phyloP scores from a whole-genome alignment of 306 rosid genomes.

The Glycyrrhiza uralensis region DNA sequence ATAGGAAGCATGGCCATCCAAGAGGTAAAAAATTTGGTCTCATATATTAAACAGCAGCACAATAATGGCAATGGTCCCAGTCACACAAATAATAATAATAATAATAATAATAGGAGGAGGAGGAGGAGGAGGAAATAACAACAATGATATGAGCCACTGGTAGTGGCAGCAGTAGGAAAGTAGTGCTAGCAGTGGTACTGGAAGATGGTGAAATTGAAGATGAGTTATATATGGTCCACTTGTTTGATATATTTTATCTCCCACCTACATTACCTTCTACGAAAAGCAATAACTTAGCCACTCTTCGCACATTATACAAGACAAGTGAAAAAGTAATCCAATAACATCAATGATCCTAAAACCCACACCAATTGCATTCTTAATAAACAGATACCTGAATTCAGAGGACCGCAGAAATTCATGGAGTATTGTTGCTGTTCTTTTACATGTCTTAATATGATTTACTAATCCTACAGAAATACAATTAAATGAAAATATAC shows the following conservation, averaged over 20 bases:
- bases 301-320: neutral
- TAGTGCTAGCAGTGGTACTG: neutral
- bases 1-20: neutral
- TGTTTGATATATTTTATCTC: neutral
- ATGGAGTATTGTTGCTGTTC: neutral
- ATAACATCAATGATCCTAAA: slow-evolving; percentile 18
- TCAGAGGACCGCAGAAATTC: neutral
- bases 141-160: neutral
- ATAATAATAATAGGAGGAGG: no score
- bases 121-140: neutral
- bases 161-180: neutral
- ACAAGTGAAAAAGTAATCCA: neutral
- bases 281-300: neutral
- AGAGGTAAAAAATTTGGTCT: neutral
- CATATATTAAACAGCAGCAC: neutral
- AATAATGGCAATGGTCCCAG: neutral
- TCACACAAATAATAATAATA: neutral
- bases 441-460: neutral
- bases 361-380: neutral
- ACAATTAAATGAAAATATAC: slow-evolving; percentile 39
- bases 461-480: slow-evolving; percentile 1
- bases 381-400: neutral
- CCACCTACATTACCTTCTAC: neutral
- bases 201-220: neutral
- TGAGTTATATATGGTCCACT: neutral